Conservation (phyloP, 495 filamentous ascomycete genomes). For the Penicillium cinerascens region DNA sequence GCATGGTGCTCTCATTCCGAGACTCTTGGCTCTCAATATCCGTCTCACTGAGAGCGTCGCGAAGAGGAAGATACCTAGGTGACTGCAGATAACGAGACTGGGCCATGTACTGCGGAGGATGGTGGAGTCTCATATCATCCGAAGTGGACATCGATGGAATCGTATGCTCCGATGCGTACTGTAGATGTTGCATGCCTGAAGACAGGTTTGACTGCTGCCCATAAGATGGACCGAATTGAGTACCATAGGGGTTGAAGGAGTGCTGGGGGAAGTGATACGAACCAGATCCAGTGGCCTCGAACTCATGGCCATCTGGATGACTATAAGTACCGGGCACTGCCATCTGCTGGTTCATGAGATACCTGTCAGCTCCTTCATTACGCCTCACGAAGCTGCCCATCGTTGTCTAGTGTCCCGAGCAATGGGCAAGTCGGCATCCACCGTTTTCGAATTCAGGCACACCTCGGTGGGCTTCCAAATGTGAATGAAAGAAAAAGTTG, state of each 20-base stretch:
- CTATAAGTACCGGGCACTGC: slow-evolving; percentile 32
- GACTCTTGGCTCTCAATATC: slow-evolving; percentile 48
- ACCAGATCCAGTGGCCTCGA: slow-evolving; percentile 27
- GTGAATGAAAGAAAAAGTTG: not conserved
- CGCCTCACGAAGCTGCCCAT: slow-evolving; percentile 42
- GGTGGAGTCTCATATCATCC: slow-evolving; percentile 31
- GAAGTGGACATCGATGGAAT: slow-evolving; percentile 31
- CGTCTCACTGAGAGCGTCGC: slow-evolving; percentile 31
- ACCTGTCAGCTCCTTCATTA: slow-evolving; percentile 35
- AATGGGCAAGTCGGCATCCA: not conserved
- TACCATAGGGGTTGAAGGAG: slow-evolving; percentile 33
- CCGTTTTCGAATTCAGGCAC: not conserved
- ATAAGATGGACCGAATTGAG: slow-evolving; percentile 36
- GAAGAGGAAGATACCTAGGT: slow-evolving; percentile 34
- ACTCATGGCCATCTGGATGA: slow-evolving; percentile 34
- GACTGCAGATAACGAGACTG: slow-evolving; percentile 36
- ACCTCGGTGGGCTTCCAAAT: not conserved
- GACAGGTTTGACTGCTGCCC: slow-evolving; percentile 30
- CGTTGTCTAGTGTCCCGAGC: slow-evolving; percentile 2
- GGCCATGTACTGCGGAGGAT: slow-evolving; percentile 35
- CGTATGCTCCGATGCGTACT: slow-evolving; percentile 34
- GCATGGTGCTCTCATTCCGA: slow-evolving; percentile 38
- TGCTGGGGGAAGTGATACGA: slow-evolving; percentile 37
- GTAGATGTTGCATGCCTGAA: slow-evolving; percentile 29
- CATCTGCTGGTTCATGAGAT: slow-evolving; percentile 38